Conservation (phyloP, 73 alveolate genomes). For the Tetrahymena thermophila region DNA sequence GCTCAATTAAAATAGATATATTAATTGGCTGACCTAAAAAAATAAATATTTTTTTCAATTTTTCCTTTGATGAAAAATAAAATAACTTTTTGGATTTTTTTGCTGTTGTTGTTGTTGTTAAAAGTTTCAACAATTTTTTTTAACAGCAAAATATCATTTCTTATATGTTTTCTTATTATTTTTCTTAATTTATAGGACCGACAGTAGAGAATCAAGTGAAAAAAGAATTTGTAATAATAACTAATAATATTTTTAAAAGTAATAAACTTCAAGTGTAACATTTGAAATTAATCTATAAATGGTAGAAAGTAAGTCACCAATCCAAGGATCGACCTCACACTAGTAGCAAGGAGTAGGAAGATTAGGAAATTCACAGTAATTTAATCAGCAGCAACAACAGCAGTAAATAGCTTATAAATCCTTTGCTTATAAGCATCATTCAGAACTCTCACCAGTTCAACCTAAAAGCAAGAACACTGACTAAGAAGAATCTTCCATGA, state of each 20-base stretch:
- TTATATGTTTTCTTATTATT: not conserved
- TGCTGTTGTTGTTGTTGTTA: too few species aligned
- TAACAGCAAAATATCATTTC: not conserved
- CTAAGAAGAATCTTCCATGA: not conserved
- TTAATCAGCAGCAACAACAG: not conserved
- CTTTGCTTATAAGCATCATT: not conserved
- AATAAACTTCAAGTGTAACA: not conserved
- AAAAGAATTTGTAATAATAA: not conserved
- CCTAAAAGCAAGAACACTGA: not conserved
- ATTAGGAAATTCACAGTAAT: not conserved
- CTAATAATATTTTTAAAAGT: not conserved
- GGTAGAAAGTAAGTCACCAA: slow-evolving; percentile 2
- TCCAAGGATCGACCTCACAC: not conserved
- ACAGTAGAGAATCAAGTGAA: not conserved
- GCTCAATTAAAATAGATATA: not conserved
- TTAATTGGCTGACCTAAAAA: not conserved
- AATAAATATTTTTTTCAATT: too few species aligned
- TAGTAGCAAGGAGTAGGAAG: not conserved
- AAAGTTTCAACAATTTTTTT: too few species aligned
- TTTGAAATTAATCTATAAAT: not conserved
- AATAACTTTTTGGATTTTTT: too few species aligned
- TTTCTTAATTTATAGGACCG: not conserved
- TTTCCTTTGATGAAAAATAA: too few species aligned
- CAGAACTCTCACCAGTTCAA: not conserved
- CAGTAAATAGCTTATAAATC: not conserved